Percentiles rank a stretch among this genome's conserved stretches.
Conservation (phyloP, 2,329 filamentous ascomycete genomes). For the Colletotrichum tropicale region DNA sequence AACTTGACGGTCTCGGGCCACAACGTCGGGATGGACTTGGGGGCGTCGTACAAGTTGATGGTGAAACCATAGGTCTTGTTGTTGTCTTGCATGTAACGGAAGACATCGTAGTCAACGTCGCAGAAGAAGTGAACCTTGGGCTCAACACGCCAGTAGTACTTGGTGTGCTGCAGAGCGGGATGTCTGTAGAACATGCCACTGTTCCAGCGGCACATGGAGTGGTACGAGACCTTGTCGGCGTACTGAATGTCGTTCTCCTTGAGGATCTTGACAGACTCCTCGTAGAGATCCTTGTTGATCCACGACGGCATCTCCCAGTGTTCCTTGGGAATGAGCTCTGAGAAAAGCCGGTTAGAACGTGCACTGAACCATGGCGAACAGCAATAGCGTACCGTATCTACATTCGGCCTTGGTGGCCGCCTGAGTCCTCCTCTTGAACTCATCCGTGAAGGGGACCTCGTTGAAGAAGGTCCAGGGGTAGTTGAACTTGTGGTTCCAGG, state of each 20-base stretch:
- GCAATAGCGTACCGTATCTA: slow-evolving; percentile 70
- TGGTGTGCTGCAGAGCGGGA: slow-evolving; percentile 78
- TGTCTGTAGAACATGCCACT: slow-evolving; percentile 98
- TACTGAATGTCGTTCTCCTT: slow-evolving; percentile 90
- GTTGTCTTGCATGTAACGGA: slow-evolving; percentile 96
- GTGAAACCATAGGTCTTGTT: slow-evolving; percentile 99
- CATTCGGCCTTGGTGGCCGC: slow-evolving; percentile 88
- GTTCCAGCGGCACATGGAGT: slow-evolving; percentile 99
- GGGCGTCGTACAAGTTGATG: slow-evolving; percentile 94
- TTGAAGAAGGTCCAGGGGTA: slow-evolving; percentile 99
- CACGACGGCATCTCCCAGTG: slow-evolving; percentile 93
- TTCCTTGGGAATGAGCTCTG: slow-evolving; percentile 89
- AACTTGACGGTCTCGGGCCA: slow-evolving; percentile 98
- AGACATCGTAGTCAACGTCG: slow-evolving; percentile 97
- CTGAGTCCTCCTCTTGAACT: slow-evolving; percentile 85
- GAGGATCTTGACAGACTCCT: slow-evolving; percentile 83
- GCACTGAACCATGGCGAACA: not conserved
- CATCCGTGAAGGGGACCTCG: slow-evolving; percentile 88
- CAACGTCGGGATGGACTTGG: slow-evolving; percentile 81
- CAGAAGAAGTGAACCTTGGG: slow-evolving; percentile 99
- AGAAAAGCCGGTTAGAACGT: slow-evolving; percentile 14
- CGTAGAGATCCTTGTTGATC: slow-evolving; percentile 88
- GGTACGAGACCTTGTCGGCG: slow-evolving; percentile 86
- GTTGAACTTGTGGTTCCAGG: slow-evolving; percentile 99
- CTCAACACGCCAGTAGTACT: slow-evolving; percentile 98